Conservation (phyloP, 73 alveolate genomes). For the Uronychia setigera region DNA sequence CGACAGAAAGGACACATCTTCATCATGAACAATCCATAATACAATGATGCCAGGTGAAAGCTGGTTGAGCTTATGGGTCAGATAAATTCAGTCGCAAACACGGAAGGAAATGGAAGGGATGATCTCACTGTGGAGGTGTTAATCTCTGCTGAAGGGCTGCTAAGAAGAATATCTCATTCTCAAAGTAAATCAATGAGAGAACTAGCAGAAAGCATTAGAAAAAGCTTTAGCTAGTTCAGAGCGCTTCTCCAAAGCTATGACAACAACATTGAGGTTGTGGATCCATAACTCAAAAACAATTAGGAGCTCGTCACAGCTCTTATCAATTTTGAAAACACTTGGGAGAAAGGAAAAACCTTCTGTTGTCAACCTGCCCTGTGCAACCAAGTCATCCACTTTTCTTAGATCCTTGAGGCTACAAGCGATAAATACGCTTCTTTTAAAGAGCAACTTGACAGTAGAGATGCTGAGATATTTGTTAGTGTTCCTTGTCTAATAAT, state of each 20-base stretch:
- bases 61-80: conserved; percentile 78
- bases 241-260: conserved; percentile 85
- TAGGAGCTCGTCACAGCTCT: conserved; percentile 90
- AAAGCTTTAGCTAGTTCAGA: conserved; percentile 43
- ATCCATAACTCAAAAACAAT: conserved; percentile 94
- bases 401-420: conserved; percentile 69
- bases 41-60: conserved; percentile 30
- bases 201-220: conserved; percentile 85
- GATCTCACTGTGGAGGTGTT: conserved; percentile 89
- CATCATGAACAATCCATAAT: conserved; percentile 39
- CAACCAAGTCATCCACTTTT: conserved; percentile 38
- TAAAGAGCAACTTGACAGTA: conserved; percentile 63
- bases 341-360: conserved; percentile 91
- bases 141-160: conserved; percentile 85
- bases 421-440: conserved; percentile 68
- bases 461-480: conserved; percentile 78
- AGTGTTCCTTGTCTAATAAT: conserved; percentile 75
- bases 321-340: conserved; percentile 83
- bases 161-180: conserved; percentile 77
- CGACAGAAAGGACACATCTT: conserved; percentile 82
- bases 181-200: conserved; percentile 84
- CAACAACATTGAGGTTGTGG: conserved; percentile 93
- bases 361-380: conserved; percentile 52
- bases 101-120: conserved; percentile 97
- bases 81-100: conserved; percentile 94